These are phyloP conservation scores for Kwoniella pini DNA, from an alignment of 768 basidiomycete species.

Conservation along the genomic window DNA sequence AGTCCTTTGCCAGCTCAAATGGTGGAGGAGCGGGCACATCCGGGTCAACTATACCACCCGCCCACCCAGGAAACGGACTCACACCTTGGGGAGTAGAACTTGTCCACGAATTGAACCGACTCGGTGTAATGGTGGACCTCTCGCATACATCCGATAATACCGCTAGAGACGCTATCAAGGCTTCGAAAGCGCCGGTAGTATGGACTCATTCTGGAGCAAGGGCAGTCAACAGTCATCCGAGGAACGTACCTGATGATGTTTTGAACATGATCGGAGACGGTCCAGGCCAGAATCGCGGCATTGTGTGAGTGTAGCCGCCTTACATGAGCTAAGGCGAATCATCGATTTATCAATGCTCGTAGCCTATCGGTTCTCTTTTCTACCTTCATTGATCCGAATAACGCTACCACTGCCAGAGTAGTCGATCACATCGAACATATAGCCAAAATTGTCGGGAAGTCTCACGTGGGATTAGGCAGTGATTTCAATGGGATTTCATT, in stretches of 20 bases:
- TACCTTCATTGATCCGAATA: constrained; percentile 25
- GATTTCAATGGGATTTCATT: constrained; percentile 33
- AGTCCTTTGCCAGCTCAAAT: constrained; percentile 31
- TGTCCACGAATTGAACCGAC: constrained; percentile 28
- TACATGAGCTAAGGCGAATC: neutral
- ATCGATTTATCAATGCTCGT: too few species aligned
- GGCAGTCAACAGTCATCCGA: constrained; percentile 28
- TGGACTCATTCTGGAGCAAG: constrained; percentile 31
- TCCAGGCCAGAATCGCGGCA: constrained; percentile 23
- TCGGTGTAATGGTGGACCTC: constrained; percentile 40
- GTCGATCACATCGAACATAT: constrained; percentile 40
- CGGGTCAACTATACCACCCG: constrained; percentile 10
- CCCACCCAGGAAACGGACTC: constrained; percentile 30
- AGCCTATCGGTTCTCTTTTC: constrained; percentile 27
- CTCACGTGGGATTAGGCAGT: constrained; percentile 28
- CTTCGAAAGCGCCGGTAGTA: constrained; percentile 20
- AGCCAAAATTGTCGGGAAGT: constrained; percentile 17
- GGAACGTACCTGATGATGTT: constrained; percentile 37
- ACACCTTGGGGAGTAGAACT: constrained; percentile 22
- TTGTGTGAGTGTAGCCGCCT: constrained; percentile 18
- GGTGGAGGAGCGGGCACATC: constrained; percentile 23
- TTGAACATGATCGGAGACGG: constrained; percentile 21
- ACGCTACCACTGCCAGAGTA: constrained; percentile 23
- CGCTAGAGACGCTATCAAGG: constrained; percentile 14
- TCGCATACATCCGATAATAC: constrained; percentile 29